Evolutionary conservation across 805 yeast species (phyloP).

Genomic region (Suhomyces sp.): DNA sequence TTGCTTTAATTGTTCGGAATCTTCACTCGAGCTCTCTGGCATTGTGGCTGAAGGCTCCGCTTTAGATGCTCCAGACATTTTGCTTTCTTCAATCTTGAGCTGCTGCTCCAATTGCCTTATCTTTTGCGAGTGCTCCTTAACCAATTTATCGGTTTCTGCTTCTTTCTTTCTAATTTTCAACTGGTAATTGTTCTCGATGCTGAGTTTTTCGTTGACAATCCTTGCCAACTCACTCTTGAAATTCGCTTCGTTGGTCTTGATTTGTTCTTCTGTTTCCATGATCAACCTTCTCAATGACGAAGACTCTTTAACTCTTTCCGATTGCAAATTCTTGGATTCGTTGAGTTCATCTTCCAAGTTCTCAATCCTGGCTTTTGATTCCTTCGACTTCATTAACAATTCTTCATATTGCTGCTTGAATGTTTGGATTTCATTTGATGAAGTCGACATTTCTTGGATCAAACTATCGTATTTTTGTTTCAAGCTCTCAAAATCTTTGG

Average conservation of each 20-base stretch:
- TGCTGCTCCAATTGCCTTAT: conserved; percentile 36
- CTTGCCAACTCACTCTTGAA: conserved; percentile 49
- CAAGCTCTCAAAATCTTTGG: conserved; percentile 38
- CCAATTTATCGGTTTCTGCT: conserved; percentile 62
- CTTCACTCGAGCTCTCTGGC: neutral
- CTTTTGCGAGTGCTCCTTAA: conserved; percentile 38
- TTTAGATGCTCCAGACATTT: neutral
- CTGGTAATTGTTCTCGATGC: conserved; percentile 53
- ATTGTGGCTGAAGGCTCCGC: conserved; percentile 3
- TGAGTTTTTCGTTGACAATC: conserved; percentile 60
- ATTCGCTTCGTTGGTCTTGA: conserved; percentile 52
- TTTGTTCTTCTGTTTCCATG: conserved; percentile 63
- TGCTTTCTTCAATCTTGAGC: conserved; percentile 15
- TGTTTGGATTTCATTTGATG: conserved; percentile 39
- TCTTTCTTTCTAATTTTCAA: conserved; percentile 49
- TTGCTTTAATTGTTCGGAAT: conserved; percentile 21
- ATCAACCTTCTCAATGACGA: conserved; percentile 67
- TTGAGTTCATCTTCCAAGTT: conserved; percentile 77
- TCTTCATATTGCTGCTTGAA: conserved; percentile 73
- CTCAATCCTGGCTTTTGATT: conserved; percentile 57
- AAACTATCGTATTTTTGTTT: conserved; percentile 36
- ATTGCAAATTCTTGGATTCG: conserved; percentile 68
- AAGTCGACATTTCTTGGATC: conserved; percentile 30
- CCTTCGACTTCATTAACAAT: conserved; percentile 61
- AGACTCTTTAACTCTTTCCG: conserved; percentile 79